phyloP scores from a whole-genome alignment of 306 rosid species.

The Hippophae tibetana region DNA sequence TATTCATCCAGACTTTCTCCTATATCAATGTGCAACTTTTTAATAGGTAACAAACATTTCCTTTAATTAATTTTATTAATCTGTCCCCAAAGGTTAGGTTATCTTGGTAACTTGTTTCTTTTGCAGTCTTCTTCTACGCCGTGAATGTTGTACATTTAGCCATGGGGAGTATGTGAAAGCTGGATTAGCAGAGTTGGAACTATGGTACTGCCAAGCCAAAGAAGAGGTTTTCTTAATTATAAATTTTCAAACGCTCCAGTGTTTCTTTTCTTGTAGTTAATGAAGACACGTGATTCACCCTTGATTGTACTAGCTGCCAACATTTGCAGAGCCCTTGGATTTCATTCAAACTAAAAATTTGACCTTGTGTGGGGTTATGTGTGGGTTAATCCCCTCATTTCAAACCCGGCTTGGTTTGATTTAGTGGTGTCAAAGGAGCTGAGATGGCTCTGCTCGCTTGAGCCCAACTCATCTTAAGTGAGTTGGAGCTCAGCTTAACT shows the following conservation, averaged over 20 bases:
- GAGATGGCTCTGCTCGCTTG: too few relatives aligned
- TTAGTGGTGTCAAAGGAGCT: too few relatives aligned
- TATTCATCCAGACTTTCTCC: conserved; percentile 81
- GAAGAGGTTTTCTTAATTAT: conserved; percentile 45
- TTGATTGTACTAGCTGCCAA: too few relatives aligned
- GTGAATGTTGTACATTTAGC: conserved; percentile 98
- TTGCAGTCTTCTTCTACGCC: conserved; percentile 92
- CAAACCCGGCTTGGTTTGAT: too few relatives aligned
- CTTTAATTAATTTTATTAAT: background rate
- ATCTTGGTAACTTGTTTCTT: conserved; percentile 8
- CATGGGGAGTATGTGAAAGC: conserved; percentile 96
- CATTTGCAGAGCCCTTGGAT: too few relatives aligned
- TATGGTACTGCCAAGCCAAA: conserved; percentile 94
- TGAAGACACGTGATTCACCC: too few relatives aligned
- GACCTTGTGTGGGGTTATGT: too few relatives aligned
- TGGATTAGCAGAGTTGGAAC: conserved; percentile 97
- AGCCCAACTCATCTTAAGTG: too few relatives aligned
- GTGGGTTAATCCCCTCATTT: too few relatives aligned
- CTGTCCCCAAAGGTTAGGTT: conserved; percentile 13
- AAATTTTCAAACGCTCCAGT: background rate
- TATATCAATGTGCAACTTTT: conserved; percentile 94
- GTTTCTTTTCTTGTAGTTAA: background rate
- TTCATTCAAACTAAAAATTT: too few relatives aligned
- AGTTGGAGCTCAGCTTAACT: too few relatives aligned
- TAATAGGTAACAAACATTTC: conserved; percentile 52